Base-by-base conservation (phyloP, 805 yeast species). In the Saccharomycopsis microspora region DNA sequence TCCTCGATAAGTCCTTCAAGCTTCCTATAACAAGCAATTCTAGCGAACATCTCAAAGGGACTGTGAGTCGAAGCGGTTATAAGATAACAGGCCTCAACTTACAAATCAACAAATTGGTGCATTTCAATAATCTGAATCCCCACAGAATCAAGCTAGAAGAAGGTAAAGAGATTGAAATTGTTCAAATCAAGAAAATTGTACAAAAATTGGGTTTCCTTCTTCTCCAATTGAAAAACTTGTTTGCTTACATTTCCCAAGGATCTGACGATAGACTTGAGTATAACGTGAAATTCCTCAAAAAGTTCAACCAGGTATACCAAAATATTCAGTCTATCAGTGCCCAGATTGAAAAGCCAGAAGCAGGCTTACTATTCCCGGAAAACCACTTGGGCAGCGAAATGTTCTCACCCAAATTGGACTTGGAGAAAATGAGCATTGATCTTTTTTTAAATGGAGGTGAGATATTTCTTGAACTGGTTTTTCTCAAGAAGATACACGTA, bases 381-480 rank as follows among this genome's bases (percentile, higher is more conserved):
- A 29, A 34, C 6, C 54, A 51, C 32, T n/a, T 46, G 4, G 34
- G 28, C 6, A 32, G 43, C 4, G 27, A 44, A 4, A 43, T n/a
- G 9, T 51, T 51, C 41, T 32, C 33, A 4, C 54, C 54, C 3
- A 11, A 9, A 3, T 36, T 51, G 10, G 41, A 51, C 28, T 37
- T 51, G 9, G 34, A 40, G 9, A 48, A 49, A 27, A 19, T 49
- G 11, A 44, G 48, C 27, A 49, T 51, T 10, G 54, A 51, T 39
- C 32, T 51, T 10, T 51, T 48, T 39, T 42, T 51, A 27, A 51
- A 51, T 30, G 32, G 47, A 3, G 54, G 54, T 1, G 54, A 51
- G 28, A 42, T 51, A 5, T 51, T 51, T 32, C 46, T 51, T 32
- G 54, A 51, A 34, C 42, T 51, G 7, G 41, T 49, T 5, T 48